These are phyloP conservation scores for Chaetomiaceae sp. DNA, from an alignment of 2,329 filamentous ascomycete genomes.

Conservation along the genomic window DNA sequence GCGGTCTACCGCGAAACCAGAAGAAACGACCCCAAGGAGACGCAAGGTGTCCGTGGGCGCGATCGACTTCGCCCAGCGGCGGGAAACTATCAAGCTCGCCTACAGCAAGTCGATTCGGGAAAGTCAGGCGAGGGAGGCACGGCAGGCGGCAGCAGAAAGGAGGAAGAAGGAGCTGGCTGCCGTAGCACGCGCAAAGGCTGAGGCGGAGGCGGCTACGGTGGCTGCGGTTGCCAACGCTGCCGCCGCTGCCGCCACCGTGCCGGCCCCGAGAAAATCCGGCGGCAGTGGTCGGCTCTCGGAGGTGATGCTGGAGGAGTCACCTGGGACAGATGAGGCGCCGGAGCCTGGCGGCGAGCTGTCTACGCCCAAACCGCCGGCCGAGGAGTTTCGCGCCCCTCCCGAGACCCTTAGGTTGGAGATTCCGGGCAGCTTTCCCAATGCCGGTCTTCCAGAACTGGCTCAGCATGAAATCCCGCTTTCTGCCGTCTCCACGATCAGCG, in stretches of 20 bases:
- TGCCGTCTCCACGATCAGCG: slow-evolving; percentile 53
- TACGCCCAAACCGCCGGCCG: slow-evolving; percentile 6
- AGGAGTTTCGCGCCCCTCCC: slow-evolving; percentile 19
- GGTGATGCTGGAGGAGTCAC: slow-evolving; percentile 3
- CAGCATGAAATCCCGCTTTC: slow-evolving; percentile 49
- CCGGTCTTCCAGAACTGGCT: slow-evolving; percentile 31
- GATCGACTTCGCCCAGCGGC: slow-evolving; percentile 77
- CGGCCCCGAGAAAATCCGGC: slow-evolving; percentile 2
- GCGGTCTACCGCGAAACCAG: slow-evolving; percentile 28
- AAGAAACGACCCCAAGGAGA: slow-evolving; percentile 36
- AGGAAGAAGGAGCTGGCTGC: slow-evolving; percentile 46
- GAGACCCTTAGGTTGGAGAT: slow-evolving; percentile 64
- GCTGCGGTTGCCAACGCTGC: slow-evolving; percentile 25
- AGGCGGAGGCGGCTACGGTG: slow-evolving; percentile 30
- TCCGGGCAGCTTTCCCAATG: slow-evolving; percentile 53
- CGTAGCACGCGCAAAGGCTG: slow-evolving; percentile 38
- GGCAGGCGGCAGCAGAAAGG: slow-evolving; percentile 48
- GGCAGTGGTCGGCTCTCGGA: slow-evolving; percentile 4
- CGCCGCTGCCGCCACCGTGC: slow-evolving; percentile 1
- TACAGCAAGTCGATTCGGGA: slow-evolving; percentile 80
- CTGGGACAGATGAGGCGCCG: slow-evolving; percentile 11
- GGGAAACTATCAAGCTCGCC: slow-evolving; percentile 76
- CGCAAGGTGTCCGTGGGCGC: slow-evolving; percentile 60
- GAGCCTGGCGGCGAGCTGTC: slow-evolving; percentile 12
- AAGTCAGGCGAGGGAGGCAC: slow-evolving; percentile 55